phyloP scores from a whole-genome alignment of 2,329 filamentous ascomycete species.

The Dactylellina sp. region DNA sequence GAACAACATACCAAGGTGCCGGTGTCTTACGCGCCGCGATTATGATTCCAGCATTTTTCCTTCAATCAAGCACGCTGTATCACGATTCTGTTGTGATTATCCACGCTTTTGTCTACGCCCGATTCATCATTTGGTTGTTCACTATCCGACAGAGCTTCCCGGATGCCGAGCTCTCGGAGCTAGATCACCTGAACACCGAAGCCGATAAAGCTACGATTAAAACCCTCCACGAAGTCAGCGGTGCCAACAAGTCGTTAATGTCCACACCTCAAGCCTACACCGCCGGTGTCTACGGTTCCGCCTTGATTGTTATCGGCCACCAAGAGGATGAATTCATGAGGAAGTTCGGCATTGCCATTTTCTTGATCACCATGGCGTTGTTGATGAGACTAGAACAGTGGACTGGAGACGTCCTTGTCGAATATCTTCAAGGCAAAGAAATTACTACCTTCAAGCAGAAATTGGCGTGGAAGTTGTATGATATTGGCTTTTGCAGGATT shows the following conservation, averaged over 20 bases:
- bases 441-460: conserved; percentile 10
- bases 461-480: conserved; percentile 27
- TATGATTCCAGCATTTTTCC: conserved; percentile 15
- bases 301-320: conserved; percentile 32
- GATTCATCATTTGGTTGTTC: conserved; percentile 35
- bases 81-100: conserved; percentile 27
- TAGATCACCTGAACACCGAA: conserved; percentile 29
- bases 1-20: conserved; percentile 33
- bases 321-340: conserved; percentile 37
- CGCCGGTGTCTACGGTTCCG: conserved; percentile 34
- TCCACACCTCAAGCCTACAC: conserved; percentile 22
- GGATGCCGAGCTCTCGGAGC: conserved; percentile 14
- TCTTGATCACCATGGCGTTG: conserved; percentile 27
- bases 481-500: conserved; percentile 32
- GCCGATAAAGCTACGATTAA: conserved; percentile 13
- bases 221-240: conserved; percentile 17
- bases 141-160: conserved; percentile 25
- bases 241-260: conserved; percentile 29
- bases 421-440: conserved; percentile 20
- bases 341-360: conserved; percentile 16
- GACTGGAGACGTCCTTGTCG: conserved; percentile 22
- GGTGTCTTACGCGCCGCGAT: conserved; percentile 24
- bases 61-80: conserved; percentile 33
- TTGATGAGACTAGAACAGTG: conserved; percentile 35
- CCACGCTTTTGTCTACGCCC: conserved; percentile 37